These are phyloP conservation scores for Trametes sp. DNA, from an alignment of 1,284 basidiomycete genomes.

Conservation along the genomic window DNA sequence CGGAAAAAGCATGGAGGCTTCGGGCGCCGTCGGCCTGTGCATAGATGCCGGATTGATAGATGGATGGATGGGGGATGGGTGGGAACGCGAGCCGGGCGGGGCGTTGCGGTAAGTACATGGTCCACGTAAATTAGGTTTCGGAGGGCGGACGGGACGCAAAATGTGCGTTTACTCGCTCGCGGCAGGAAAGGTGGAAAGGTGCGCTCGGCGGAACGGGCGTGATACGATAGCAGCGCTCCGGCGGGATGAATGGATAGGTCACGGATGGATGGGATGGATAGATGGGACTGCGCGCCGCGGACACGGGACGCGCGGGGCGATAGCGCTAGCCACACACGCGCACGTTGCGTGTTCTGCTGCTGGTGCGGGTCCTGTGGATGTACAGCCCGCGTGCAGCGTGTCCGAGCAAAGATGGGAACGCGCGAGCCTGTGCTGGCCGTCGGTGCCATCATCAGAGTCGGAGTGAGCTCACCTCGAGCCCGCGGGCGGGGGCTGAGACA, in stretches of 20 bases:
- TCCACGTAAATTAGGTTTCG: not conserved
- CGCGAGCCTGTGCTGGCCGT: conserved; percentile 3
- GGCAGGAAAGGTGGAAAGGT: not conserved
- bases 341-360: conserved; percentile 8
- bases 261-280: conserved; percentile 2
- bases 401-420: conserved; percentile 1
- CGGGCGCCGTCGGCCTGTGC: conserved; percentile 5
- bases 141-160: not conserved
- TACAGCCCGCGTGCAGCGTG: not conserved
- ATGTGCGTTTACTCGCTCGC: not conserved
- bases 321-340: conserved; percentile 15
- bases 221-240: not conserved
- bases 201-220: not conserved
- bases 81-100: no score
- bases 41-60: conserved; percentile 13
- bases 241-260: not conserved
- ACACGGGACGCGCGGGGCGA: conserved; percentile 5
- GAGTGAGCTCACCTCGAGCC: not conserved
- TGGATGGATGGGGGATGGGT: not conserved
- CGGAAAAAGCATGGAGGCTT: not conserved
- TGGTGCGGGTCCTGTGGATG: conserved; percentile 1
- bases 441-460: not conserved
- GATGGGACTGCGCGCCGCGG: not conserved
- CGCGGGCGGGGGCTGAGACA: not conserved
- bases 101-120: not conserved